Percentiles rank a stretch among this genome's conserved stretches.
Conservation (phyloP, 208 protist genomes). For the Acanthamoeba quina region DNA sequence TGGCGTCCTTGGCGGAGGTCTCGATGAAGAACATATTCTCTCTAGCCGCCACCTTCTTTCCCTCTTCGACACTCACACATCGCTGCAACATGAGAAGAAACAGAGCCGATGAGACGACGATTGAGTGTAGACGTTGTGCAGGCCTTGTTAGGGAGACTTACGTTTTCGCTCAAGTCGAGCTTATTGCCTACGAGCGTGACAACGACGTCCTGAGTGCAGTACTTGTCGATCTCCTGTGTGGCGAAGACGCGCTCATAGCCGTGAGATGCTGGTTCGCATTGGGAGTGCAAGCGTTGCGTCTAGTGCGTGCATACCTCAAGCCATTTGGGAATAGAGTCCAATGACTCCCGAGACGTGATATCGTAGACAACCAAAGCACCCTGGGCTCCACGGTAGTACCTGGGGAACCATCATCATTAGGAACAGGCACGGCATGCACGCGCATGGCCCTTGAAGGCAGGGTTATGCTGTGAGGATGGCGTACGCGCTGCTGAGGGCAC, state of each 20-base stretch:
- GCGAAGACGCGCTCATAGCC: conserved; percentile 97
- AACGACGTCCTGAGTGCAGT: conserved; percentile 96
- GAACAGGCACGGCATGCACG: not conserved
- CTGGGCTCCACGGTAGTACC: conserved; percentile 98
- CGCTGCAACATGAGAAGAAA: conserved; percentile 80
- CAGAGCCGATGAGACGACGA: not conserved
- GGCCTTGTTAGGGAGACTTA: not conserved
- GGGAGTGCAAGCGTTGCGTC: not conserved
- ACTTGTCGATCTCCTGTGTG: conserved; percentile 94
- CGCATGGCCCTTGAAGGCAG: not conserved
- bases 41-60: conserved; percentile 95
- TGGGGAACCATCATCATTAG: not conserved
- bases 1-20: conserved; percentile 96
- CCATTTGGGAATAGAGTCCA: conserved; percentile 47
- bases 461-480: not conserved
- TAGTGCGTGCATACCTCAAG: not conserved
- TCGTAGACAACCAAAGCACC: conserved; percentile 99
- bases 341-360: conserved; percentile 92
- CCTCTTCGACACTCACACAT: conserved; percentile 96
- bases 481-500: conserved; percentile 32
- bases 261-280: conserved; percentile 94
- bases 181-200: conserved; percentile 99
- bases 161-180: conserved; percentile 93
- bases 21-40: conserved; percentile 98
- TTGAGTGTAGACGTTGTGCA: no score